Base-by-base conservation (phyloP, 805 yeast species). In the Phaffomyces antillensis region DNA sequence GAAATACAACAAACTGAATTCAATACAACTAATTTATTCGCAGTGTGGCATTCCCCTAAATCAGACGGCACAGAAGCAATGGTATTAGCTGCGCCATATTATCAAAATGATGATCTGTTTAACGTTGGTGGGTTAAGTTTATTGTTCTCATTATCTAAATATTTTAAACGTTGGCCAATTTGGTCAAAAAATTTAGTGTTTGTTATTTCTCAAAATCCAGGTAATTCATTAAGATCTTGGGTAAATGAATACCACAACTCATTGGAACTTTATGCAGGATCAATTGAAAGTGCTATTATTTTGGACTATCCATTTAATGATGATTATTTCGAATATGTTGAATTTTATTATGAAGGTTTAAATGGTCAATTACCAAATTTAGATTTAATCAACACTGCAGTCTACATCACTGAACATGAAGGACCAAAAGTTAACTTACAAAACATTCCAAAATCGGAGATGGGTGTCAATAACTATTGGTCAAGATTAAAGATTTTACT, bases 1-100 rank as follows among this genome's bases (percentile, higher is more conserved):
- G 66, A 76, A 7, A 52, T 65, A 7, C 64, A 66, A 17, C 70
- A 72, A 43, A 55, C 62, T 5, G 62, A 60, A 25, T 54, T 58
- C 16, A 77, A 78, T 17, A 67, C 70, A 28, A 68, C 70, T 33
- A 75, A 74, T 38, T 67, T 86, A 33, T 93, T 91, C 61, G 95
- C 88, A 0, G 77, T 90, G 5, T 73, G 86, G 64, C 96, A 87
- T 59, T 93, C 96, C 0, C 96, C 98, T 9, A 70, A 96, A 50
- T 97, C 97, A 25, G 98, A 91, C 56, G 93, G 90, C 48, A 89
- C 98, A 2, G 99, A 93, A 63, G 87, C 97, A 0, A 83, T 93
- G 77, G 95, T 90, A 1, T 62, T 93, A 38, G 85, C 82, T 9
- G 88, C 93, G 8, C 97, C 98, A 0, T 93, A 96, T 91, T 62